Evolutionary conservation across 345 rosid genomes (phyloP), one percentile per base, ranked within the genome.

Genomic region (Rhizophora mangle): DNA sequence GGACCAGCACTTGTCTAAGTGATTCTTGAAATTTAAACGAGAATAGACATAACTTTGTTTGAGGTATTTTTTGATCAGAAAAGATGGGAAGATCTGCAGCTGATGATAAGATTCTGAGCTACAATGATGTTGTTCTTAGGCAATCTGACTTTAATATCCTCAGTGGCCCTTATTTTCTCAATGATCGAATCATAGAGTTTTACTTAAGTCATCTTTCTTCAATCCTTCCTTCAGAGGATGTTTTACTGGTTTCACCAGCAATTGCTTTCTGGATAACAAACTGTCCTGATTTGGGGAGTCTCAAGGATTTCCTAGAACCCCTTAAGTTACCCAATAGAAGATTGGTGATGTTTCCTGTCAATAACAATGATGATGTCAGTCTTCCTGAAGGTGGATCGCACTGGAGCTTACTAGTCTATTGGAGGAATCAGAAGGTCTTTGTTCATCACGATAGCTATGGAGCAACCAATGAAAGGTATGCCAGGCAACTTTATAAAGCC

Each of bases 221-320:
- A 8, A 36, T 60, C 72, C 79, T 77, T 79, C 63, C 79, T 34
- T 78, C 86, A 8, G 63, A 78, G 9, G 83, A 87, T 62, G 72
- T 91, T 75, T 69, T 86, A 20, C 75, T 89, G 51, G 82, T 91
- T 73, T 80, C 96, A 37, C 96, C 99, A 13, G 83, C 87, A 49
- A 87, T 92, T 69, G 80, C 97, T 68, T 95, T 88, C 81, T 89
- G 97, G 99, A 77, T 92, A 71, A 59, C 87, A 21, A 88, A 89
- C 80, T 88, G 87, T 72, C 88, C 85, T 0, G 88, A 88, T 67
- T 26, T 69, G 2, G 85, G 67, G 37, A 72, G 73, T 67, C 86
- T 91, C 66, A 75, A 79, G 55, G 96, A 84, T 55, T 87, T 92
- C 63, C 3, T 85, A 47, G 82, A 82, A 67, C 95, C 96, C 24